Evolutionary conservation across 495 filamentous ascomycete genomes (phyloP), one percentile per base, ranked within the genome.

Genomic region (Parachaetomium inaequale): DNA sequence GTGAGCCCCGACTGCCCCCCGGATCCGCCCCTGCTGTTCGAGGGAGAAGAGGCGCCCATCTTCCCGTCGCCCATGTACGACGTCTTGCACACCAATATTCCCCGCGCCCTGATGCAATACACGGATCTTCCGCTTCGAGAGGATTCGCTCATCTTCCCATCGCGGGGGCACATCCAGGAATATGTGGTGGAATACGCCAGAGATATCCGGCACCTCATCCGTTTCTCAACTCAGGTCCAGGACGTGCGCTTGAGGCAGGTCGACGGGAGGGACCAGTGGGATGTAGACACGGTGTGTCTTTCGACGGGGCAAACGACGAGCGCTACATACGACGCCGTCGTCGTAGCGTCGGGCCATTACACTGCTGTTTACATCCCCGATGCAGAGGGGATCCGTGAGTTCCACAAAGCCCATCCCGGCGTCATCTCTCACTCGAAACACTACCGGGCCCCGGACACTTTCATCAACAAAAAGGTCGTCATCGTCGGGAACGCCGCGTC

Each of bases 331-430:
- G 92, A 96, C 74, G 91, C 90, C 12, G 84, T 96, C 5, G 84
- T 94, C 1, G 85, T 93, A n/a, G 90, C 90, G 7, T 91, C 81
- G 62, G 92, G 92, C 1, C 91, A 96, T 68, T 95, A 88, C 71
- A 81, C 81, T 23, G 83, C 88, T 7, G 87, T 88, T 0, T 87
- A 82, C 69, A 75, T 95, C 11, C 92, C 92, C 0, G 73, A 81
- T 26, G 83, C 72, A 15, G 65, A 57, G n/a, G 63, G 66, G 2
- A 69, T 79, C 5, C 6, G 53, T 7, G 68, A 67, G 1, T 88
- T 89, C 56, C 79, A 90, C 68, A 58, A 72, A 29, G 67, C 73
- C 3, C 82, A 90, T 61, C 89, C 88, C 0, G 83, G 80, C 0
- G 61, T 79, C 0, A 88, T 96, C 25, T 83, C 84, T 0, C 93